phyloP scores from a whole-genome alignment of 208 protist species.

The Crithidia fasciculata region DNA sequence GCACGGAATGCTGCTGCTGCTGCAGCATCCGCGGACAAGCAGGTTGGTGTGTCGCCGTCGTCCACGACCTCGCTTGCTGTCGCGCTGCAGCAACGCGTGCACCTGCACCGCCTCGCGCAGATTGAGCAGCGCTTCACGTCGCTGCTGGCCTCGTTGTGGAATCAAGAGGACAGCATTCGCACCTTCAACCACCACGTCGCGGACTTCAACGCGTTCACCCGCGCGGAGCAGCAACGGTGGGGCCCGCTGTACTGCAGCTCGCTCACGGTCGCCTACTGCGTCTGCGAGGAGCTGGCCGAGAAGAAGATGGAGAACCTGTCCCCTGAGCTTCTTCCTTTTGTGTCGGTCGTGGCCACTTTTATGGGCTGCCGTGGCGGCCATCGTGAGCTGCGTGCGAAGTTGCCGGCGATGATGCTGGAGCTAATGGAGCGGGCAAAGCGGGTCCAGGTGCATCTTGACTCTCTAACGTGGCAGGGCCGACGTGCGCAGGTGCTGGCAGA shows the following conservation, averaged over 20 bases:
- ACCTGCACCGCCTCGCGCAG: slow-evolving; percentile 9
- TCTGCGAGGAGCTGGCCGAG: slow-evolving; percentile 62
- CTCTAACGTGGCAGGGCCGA: slow-evolving; percentile 28
- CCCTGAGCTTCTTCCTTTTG: slow-evolving; percentile 54
- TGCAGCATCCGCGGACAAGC: not conserved
- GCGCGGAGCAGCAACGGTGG: slow-evolving; percentile 54
- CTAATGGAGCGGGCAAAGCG: slow-evolving; percentile 71
- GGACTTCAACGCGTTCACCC: slow-evolving; percentile 57
- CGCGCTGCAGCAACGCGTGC: slow-evolving; percentile 33
- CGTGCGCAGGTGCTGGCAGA: slow-evolving; percentile 43
- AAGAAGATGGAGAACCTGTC: slow-evolving; percentile 60
- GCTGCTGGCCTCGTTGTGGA: slow-evolving; percentile 30
- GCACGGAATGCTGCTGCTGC: not conserved
- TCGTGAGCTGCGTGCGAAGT: slow-evolving; percentile 67
- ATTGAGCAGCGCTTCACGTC: slow-evolving; percentile 22
- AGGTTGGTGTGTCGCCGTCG: not conserved
- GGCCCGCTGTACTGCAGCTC: slow-evolving; percentile 68
- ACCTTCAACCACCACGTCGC: slow-evolving; percentile 63
- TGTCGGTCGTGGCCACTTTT: slow-evolving; percentile 65
- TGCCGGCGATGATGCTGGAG: slow-evolving; percentile 65
- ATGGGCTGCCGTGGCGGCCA: slow-evolving; percentile 75
- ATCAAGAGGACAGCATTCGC: slow-evolving; percentile 48
- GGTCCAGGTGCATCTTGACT: slow-evolving; percentile 65
- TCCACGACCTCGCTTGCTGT: slow-evolving; percentile 4
- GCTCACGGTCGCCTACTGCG: slow-evolving; percentile 66